These are phyloP conservation scores for Primulina eburnea DNA, from an alignment of 257 asterid species.

Conservation along the genomic window DNA sequence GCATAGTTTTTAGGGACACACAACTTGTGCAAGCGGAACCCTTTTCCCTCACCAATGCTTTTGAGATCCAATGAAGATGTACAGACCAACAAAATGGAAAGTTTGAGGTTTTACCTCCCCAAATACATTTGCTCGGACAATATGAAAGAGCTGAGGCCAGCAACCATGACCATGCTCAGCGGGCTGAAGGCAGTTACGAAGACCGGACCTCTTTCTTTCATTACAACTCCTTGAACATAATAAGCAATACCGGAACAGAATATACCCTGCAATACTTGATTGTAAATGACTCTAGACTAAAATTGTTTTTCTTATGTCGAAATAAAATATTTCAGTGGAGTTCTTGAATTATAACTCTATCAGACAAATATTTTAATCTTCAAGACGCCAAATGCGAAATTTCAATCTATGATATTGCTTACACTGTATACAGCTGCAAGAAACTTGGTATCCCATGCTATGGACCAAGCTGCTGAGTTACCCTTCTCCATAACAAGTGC, in stretches of 20 bases:
- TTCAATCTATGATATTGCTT: constrained; percentile 27
- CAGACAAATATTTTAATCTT: background rate
- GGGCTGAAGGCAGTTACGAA: constrained; percentile 91
- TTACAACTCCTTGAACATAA: constrained; percentile 77
- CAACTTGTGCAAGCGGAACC: no score
- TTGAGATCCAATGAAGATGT: background rate
- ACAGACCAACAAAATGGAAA: no score
- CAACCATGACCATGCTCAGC: constrained; percentile 82
- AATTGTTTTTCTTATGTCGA: background rate
- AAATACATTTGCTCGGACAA: constrained; percentile 61
- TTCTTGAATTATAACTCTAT: no score
- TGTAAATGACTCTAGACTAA: background rate
- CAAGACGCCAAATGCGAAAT: background rate
- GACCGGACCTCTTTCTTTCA: constrained; percentile 87
- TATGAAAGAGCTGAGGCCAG: constrained; percentile 74
- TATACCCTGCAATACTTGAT: constrained; percentile 54
- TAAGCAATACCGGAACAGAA: constrained; percentile 86
- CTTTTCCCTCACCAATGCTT: background rate
- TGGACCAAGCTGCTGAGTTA: constrained; percentile 70
- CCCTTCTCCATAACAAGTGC: constrained; percentile 74
- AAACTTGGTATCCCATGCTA: constrained; percentile 66
- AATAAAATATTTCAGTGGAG: no score
- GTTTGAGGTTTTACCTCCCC: constrained; percentile 60
- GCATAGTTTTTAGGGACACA: background rate
- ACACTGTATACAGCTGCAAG: constrained; percentile 84